Evolutionary conservation across 805 yeast genomes (phyloP).

Genomic region (Lachancea kluyveri): DNA sequence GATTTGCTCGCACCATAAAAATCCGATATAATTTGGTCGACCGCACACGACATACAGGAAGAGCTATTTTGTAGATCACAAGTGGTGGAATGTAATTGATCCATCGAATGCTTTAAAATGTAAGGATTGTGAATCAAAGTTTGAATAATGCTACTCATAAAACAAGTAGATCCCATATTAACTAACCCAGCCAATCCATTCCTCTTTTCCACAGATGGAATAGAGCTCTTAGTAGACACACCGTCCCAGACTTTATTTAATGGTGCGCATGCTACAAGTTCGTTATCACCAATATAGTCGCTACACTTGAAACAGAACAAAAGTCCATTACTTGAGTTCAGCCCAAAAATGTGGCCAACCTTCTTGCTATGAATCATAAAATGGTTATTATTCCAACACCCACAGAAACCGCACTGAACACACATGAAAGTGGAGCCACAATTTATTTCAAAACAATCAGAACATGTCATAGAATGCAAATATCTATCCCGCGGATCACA

Average conservation of each 20-base stretch:
- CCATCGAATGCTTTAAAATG: constrained; percentile 67
- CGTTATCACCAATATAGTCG: constrained; percentile 59
- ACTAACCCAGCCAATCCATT: constrained; percentile 85
- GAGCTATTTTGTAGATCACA: constrained; percentile 25
- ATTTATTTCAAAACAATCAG: constrained; percentile 25
- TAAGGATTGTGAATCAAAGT: constrained; percentile 86
- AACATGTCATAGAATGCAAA: constrained; percentile 22
- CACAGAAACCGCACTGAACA: constrained; percentile 71
- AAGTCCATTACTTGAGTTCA: constrained; percentile 62
- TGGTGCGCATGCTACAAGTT: constrained; percentile 29
- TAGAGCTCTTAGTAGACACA: constrained; percentile 14
- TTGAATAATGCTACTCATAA: constrained; percentile 90
- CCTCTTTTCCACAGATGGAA: constrained; percentile 40
- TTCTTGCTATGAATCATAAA: constrained; percentile 41
- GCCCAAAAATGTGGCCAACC: constrained; percentile 52
- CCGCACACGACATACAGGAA: constrained; percentile 74
- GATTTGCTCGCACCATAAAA: constrained; percentile 55
- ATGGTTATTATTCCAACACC: constrained; percentile 52
- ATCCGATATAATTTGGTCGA: constrained; percentile 70
- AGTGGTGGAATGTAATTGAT: constrained; percentile 29
- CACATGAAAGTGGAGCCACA: constrained; percentile 49
- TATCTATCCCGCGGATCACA: constrained; percentile 16
- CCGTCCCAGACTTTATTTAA: constrained; percentile 25
- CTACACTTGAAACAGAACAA: constrained; percentile 77
- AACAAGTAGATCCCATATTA: constrained; percentile 96